Percentiles rank a stretch among this genome's conserved stretches.
These are phyloP conservation scores for Fusarium oligoseptatum DNA, from an alignment of 2,329 filamentous ascomycete species.

Conservation along the genomic window DNA sequence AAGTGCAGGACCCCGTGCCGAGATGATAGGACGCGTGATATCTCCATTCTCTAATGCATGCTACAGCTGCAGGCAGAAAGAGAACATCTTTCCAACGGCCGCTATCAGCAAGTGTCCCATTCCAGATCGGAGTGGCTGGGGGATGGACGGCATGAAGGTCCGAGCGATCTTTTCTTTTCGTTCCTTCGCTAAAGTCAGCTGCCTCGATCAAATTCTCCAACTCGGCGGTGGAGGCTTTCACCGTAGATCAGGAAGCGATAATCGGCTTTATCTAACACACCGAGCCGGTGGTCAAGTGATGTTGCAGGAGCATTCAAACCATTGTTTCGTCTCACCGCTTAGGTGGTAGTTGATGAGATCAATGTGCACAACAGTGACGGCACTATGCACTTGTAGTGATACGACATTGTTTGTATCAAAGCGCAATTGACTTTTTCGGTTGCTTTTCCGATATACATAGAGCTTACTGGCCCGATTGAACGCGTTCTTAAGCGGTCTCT, in stretches of 20 bases:
- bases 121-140: not conserved
- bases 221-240: not conserved
- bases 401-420: not conserved
- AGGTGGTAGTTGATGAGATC: not conserved
- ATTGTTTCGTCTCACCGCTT: slow-evolving; percentile 1
- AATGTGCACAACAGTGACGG: not conserved
- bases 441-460: not conserved
- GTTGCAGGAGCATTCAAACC: not conserved
- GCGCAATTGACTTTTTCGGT: not conserved
- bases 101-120: not conserved
- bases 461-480: not conserved
- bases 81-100: slow-evolving; percentile 7
- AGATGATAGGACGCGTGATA: slow-evolving; percentile 32
- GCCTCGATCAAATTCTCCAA: not conserved
- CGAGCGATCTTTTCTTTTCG: not conserved
- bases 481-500: not conserved
- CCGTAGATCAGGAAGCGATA: not conserved
- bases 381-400: not conserved
- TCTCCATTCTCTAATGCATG: slow-evolving; percentile 6
- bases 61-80: slow-evolving; percentile 19
- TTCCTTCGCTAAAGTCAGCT: not conserved
- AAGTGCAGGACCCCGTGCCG: slow-evolving; percentile 12
- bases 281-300: not conserved
- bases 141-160: not conserved
- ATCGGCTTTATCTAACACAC: not conserved